A percentile compares a stretch with the other conserved stretches of the same genome.
These are phyloP conservation scores for Fusarium floridanum DNA, from an alignment of 2,329 filamentous ascomycete genomes.

Conservation along the genomic window DNA sequence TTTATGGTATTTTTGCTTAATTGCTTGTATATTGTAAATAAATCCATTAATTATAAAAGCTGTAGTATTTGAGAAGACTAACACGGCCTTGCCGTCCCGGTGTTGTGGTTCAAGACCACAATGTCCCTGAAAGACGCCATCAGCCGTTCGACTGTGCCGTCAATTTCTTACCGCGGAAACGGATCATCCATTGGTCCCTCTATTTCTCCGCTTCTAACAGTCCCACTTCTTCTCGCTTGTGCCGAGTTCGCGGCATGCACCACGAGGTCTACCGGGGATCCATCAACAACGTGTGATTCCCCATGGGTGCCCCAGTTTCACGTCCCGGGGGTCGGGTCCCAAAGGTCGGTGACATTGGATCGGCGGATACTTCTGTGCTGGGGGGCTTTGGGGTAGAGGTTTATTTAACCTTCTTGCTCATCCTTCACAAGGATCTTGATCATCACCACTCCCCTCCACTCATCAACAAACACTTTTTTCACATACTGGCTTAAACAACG, in stretches of 20 bases:
- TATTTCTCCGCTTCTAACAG: background rate
- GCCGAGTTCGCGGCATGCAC: background rate
- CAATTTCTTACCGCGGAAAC: background rate
- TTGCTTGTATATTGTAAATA: too few species aligned
- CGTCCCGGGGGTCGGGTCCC: constrained; percentile 7
- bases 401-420: constrained; percentile 4
- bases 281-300: constrained; percentile 25
- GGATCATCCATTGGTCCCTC: background rate
- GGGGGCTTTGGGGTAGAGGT: background rate
- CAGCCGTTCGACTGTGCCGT: background rate
- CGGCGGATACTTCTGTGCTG: background rate
- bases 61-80: background rate
- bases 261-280: constrained; percentile 6
- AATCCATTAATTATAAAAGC: too few species aligned
- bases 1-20: too few species aligned
- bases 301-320: constrained; percentile 18
- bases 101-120: background rate
- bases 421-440: background rate
- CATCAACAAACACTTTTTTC: background rate
- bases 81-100: background rate
- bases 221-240: background rate
- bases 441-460: background rate
- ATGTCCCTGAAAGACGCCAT: background rate
- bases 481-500: background rate
- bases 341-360: background rate